phyloP scores from a whole-genome alignment of 2,329 filamentous ascomycete species.

The Cordyceps cicadae region DNA sequence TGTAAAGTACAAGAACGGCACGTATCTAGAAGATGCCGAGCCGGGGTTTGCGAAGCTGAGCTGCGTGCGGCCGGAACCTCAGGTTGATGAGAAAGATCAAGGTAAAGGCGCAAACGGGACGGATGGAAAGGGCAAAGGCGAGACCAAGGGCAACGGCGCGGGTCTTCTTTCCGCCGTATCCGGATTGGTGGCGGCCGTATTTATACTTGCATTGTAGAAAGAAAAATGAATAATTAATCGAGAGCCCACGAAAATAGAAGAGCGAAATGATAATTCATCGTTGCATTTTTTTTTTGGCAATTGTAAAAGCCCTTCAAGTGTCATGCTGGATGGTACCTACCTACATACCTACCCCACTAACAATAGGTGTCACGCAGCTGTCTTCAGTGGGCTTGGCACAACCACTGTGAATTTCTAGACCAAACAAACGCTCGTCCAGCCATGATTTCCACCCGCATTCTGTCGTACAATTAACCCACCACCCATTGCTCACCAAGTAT shows the following conservation, averaged over 20 bases:
- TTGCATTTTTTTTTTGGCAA: too few relatives aligned
- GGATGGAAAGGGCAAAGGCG: neutral
- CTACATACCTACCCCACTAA: too few relatives aligned
- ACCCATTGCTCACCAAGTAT: too few relatives aligned
- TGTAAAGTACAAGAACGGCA: neutral
- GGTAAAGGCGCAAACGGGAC: neutral
- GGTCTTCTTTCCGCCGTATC: neutral
- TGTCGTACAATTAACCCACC: neutral
- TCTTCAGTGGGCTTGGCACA: neutral
- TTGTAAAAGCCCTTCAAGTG: too few relatives aligned
- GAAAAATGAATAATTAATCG: neutral
- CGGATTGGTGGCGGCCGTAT: neutral
- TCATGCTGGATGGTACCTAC: too few relatives aligned
- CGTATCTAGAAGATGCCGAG: too few relatives aligned
- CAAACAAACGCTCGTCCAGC: neutral
- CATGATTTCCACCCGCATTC: neutral
- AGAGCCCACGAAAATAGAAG: too few relatives aligned
- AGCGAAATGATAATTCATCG: too few relatives aligned
- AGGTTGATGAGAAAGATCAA: conserved; percentile 11
- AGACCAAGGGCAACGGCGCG: neutral
- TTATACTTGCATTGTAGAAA: neutral
- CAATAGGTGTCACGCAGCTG: too few relatives aligned
- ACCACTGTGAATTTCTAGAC: neutral
- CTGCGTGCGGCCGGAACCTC: conserved; percentile 8
- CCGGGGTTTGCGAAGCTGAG: neutral